Percentiles rank a stretch among this genome's conserved stretches.
Conservation (phyloP, 179 eudicot genomes). For the Spinacia oleracea region DNA sequence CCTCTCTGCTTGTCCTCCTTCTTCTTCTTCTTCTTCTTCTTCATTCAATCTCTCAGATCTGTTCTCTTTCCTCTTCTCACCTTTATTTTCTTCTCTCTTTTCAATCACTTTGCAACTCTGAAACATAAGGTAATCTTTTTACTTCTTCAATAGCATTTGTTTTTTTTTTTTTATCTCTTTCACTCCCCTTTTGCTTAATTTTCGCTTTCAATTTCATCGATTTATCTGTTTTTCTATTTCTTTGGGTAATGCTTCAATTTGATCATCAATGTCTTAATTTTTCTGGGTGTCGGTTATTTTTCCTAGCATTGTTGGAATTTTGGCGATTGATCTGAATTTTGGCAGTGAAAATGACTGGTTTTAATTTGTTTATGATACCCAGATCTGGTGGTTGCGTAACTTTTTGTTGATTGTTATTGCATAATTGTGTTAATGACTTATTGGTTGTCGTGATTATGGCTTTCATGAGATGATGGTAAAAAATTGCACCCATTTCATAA, state of each 20-base stretch:
- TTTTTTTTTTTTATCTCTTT: background rate
- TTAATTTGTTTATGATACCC: background rate
- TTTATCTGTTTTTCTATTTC: conserved; percentile 15
- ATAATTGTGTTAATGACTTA: background rate
- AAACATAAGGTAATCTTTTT: conserved; percentile 8
- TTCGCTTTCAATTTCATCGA: background rate
- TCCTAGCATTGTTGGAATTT: conserved; percentile 18
- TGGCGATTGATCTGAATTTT: conserved; percentile 24
- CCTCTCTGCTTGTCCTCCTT: conserved; percentile 8
- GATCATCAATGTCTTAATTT: conserved; percentile 7
- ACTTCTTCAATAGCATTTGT: background rate
- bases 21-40: background rate
- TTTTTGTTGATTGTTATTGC: background rate
- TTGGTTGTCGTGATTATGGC: background rate
- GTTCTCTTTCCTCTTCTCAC: background rate
- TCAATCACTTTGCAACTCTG: background rate
- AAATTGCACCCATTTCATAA: background rate
- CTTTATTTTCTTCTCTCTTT: background rate
- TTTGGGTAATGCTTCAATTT: conserved; percentile 27
- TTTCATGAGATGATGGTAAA: conserved; percentile 11
- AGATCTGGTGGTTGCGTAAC: conserved; percentile 27
- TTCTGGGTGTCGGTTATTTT: conserved; percentile 21
- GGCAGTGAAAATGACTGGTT: conserved; percentile 11
- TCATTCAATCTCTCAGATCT: conserved; percentile 28
- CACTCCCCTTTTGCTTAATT: background rate